Base-by-base conservation (phyloP, 768 basidiomycete genomes). In the Rhodotorula babjevae region DNA sequence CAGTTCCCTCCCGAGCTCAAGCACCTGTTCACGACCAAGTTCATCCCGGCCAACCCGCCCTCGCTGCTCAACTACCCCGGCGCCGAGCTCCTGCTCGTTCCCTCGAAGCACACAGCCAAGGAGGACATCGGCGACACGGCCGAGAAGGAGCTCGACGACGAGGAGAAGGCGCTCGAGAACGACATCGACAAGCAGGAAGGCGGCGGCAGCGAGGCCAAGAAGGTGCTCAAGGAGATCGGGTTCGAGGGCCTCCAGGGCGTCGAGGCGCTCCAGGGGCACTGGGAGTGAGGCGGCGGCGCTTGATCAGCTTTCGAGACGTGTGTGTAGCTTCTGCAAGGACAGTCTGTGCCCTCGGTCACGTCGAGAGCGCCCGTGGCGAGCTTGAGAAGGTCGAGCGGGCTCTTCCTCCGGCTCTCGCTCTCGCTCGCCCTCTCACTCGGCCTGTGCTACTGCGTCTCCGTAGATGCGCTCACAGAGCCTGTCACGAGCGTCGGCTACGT, bases 21-120 rank as follows among this genome's bases (percentile, higher is more conserved):
- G 40, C 42, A 68, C 15, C 71, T 74, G 46, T 78, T 79, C 23
- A 82, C 80, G 63, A 86, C 85, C 4, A 78, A 84, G 36, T 89
- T 87, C 76, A 83, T 84, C 47, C 82, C 82, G 12, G 86, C 86
- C 52, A 83, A 85, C 75, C 83, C 81, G 27, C 81, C 83, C 1
- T 84, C 86, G 60, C 73, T 88, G 68, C 80, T 89, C 71, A 84
- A 89, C 66, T 85, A 86, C 73, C 79, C 83, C 56, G 85, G 87
- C 0, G 84, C 85, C 3, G 84, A 88, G 77, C 65, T 87, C 27
- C 77, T 88, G 61, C 80, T 89, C 44, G 85, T 88, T 63, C 85
- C 85, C 10, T 84, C 85, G 0, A 82, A 85, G 61, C 81, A 83
- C 56, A 85, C 84, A 0, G 71, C 86, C 53, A 85, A 86, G 64